Evolutionary conservation across 495 filamentous ascomycete species (phyloP), one percentile per base, ranked within the genome.

Genomic region (Oleoguttula mirabilis): DNA sequence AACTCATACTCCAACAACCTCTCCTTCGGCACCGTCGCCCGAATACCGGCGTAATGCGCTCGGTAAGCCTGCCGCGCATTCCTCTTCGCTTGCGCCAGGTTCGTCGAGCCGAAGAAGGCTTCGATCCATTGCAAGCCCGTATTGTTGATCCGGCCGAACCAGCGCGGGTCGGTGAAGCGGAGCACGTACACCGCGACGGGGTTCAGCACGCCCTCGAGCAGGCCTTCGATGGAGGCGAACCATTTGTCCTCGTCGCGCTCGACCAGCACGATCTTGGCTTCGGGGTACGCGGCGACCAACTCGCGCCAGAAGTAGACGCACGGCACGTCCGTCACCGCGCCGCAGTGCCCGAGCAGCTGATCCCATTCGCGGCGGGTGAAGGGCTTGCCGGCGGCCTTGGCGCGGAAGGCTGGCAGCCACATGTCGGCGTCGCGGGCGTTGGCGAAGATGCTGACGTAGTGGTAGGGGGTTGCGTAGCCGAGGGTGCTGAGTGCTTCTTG

Each of bases 251-350:
- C 58, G 22, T 59, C 50, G 20, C 66, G 60, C 19, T 56, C 42
- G 1, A 60, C 63, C 8, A 69, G 55, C 25, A 70, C 60, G 20
- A 69, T 53, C 43, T 59, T 56, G 3, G 63, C 68, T 12, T 65
- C 62, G 2, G 49, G 49, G 16, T 48, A 52, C 2, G 48, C 42
- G 3, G 36, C 37, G 1, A 48, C 1, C 12, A 48, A 21, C 15
- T 52, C 49, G 1, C 17, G 2, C 44, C 43, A 47, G 39, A 52
- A 52, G 6, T 30, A 12, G n/a, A 34, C 21, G 10, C 17, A 11
- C 1, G 43, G 43, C 2, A 21, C 28, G 22, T 55, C 51, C 0
- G 43, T 47, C 10, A 45, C 21, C 5, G 51, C 48, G 19, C 33
- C 37, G 23, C 12, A 24, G 25, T 52, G 21, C 41, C 49, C 46